Evolutionary conservation across 2,329 filamentous ascomycete species (phyloP).

Genomic region (Capronia epimyces): DNA sequence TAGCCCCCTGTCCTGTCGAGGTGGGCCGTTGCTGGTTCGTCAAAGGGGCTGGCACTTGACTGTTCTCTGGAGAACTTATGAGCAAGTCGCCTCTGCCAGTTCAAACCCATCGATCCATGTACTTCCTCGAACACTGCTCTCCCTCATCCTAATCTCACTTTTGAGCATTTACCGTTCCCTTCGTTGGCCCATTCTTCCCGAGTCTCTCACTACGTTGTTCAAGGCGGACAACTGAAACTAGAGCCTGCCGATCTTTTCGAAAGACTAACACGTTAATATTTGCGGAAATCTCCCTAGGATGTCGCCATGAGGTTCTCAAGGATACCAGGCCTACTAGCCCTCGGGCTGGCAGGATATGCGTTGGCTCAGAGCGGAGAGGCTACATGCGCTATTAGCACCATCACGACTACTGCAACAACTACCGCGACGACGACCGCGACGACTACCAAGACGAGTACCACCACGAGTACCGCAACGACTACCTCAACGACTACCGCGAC

Average conservation of each 20-base stretch:
- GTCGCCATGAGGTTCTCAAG: conserved; percentile 10
- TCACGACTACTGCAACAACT: neutral
- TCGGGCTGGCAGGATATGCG: conserved; percentile 6
- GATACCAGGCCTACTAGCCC: conserved; percentile 1
- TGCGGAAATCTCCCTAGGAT: neutral
- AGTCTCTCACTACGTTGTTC: neutral
- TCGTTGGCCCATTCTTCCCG: neutral
- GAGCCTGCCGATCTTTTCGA: neutral
- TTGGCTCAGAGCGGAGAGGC: conserved; percentile 1
- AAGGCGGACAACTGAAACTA: neutral
- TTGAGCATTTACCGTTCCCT: neutral
- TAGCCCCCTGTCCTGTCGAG: neutral
- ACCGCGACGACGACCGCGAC: no score
- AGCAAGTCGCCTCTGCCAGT: neutral
- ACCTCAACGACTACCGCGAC: no score
- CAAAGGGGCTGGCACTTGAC: neutral
- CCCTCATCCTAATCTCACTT: neutral
- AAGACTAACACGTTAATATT: neutral
- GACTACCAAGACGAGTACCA: no score
- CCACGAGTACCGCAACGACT: no score
- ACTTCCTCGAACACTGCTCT: neutral
- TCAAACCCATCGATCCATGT: neutral
- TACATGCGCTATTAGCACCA: neutral
- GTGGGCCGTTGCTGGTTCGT: neutral
- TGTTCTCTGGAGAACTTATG: neutral